These are phyloP conservation scores for Lentinula edodes DNA, from an alignment of 768 basidiomycete genomes.

Conservation along the genomic window DNA sequence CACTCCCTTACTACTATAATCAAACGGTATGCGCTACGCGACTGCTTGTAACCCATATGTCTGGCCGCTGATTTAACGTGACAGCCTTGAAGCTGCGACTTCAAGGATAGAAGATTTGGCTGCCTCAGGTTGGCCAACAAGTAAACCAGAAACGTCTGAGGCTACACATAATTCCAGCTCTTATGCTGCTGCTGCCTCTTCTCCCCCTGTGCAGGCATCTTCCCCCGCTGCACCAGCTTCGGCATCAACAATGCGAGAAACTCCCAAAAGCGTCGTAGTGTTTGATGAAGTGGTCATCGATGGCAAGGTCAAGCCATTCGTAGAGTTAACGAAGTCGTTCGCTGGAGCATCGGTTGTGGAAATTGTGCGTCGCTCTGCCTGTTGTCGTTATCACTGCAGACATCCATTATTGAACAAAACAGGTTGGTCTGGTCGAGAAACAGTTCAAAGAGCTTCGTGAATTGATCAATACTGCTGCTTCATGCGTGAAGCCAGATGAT, in stretches of 20 bases:
- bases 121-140: slow-evolving; percentile 23
- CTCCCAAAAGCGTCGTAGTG: slow-evolving; percentile 58
- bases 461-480: slow-evolving; percentile 59
- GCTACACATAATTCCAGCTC: neutral
- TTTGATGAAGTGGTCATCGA: slow-evolving; percentile 73
- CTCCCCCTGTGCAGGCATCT: slow-evolving; percentile 21
- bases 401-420: slow-evolving; percentile 4
- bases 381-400: neutral
- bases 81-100: slow-evolving; percentile 87
- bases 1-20: slow-evolving; percentile 78
- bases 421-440: slow-evolving; percentile 68
- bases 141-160: slow-evolving; percentile 10
- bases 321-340: slow-evolving; percentile 65
- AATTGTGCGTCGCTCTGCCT: slow-evolving; percentile 48
- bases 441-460: slow-evolving; percentile 65
- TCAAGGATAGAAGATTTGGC: slow-evolving; percentile 91
- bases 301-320: slow-evolving; percentile 67
- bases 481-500: slow-evolving; percentile 77
- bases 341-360: slow-evolving; percentile 67
- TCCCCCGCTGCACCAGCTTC: slow-evolving; percentile 32
- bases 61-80: slow-evolving; percentile 19
- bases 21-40: slow-evolving; percentile 51
- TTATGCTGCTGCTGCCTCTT: slow-evolving; percentile 8
- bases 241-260: slow-evolving; percentile 14
- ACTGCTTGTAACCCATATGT: slow-evolving; percentile 6